phyloP scores from a whole-genome alignment of 2,329 filamentous ascomycete genomes.

The Microdochium trichocladiopsis region DNA sequence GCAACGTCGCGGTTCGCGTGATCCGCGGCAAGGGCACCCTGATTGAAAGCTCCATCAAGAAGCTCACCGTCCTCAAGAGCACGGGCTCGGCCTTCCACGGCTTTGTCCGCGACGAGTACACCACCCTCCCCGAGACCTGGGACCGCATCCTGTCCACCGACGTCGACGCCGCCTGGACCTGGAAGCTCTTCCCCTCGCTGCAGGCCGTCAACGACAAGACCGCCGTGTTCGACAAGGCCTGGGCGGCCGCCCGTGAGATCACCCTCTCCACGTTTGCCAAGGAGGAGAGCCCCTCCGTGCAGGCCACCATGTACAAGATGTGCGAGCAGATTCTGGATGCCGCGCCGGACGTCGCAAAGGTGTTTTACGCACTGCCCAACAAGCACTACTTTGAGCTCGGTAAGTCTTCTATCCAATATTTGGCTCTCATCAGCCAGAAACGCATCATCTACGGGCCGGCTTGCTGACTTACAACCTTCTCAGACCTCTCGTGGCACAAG shows the following conservation, averaged over 20 bases:
- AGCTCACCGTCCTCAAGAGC: slow-evolving; percentile 87
- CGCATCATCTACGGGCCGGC: too few species aligned
- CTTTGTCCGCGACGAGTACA: slow-evolving; percentile 90
- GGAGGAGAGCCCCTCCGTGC: slow-evolving; percentile 87
- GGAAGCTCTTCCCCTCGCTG: slow-evolving; percentile 64
- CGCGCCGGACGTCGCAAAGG: slow-evolving; percentile 63
- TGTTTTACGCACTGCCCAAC: slow-evolving; percentile 85
- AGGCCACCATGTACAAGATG: slow-evolving; percentile 99
- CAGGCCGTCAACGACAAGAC: slow-evolving; percentile 58
- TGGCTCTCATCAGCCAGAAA: too few species aligned
- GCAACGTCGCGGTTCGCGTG: slow-evolving; percentile 70
- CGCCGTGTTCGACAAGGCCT: slow-evolving; percentile 71
- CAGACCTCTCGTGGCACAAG: slow-evolving; percentile 96
- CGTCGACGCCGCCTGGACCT: slow-evolving; percentile 80
- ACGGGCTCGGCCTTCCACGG: slow-evolving; percentile 95
- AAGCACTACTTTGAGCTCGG: slow-evolving; percentile 98
- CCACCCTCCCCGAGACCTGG: slow-evolving; percentile 82
- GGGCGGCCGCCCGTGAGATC: slow-evolving; percentile 68
- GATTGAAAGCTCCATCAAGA: slow-evolving; percentile 71
- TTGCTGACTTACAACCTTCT: slow-evolving; percentile 1
- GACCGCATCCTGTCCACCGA: slow-evolving; percentile 94
- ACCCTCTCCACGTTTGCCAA: slow-evolving; percentile 89
- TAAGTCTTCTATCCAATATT: slow-evolving; percentile 41
- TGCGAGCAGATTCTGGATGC: slow-evolving; percentile 73
- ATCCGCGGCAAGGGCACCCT: slow-evolving; percentile 63